These are phyloP conservation scores for Zea mays DNA, from an alignment of 176 grass and related monocot species.

Conservation along the genomic window Zm-B73-REFERENCE-NAM-5.0 NC_050097.1:49304501-49305000, in stretches of 20 bases:
- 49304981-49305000: neutral
- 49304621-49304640: neutral
- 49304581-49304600: neutral
- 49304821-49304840: neutral
- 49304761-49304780: neutral
- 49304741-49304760: neutral
- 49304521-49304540: neutral
- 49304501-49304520: constrained; percentile 37
- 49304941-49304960: no score
- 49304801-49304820: neutral
- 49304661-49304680: neutral
- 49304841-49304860: constrained; percentile 2
- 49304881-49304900: neutral
- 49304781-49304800: neutral
- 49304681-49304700: neutral
- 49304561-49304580: neutral
- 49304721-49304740: constrained; percentile 2
- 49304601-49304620: neutral
- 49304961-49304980: no score
- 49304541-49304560: neutral
- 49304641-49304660: neutral
- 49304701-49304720: neutral
- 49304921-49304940: no score
- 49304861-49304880: neutral
- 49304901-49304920: no score